Evolutionary conservation across 176 grass and related monocot genomes (phyloP).

Genomic region (Eremochloa ophiuroides): DNA sequence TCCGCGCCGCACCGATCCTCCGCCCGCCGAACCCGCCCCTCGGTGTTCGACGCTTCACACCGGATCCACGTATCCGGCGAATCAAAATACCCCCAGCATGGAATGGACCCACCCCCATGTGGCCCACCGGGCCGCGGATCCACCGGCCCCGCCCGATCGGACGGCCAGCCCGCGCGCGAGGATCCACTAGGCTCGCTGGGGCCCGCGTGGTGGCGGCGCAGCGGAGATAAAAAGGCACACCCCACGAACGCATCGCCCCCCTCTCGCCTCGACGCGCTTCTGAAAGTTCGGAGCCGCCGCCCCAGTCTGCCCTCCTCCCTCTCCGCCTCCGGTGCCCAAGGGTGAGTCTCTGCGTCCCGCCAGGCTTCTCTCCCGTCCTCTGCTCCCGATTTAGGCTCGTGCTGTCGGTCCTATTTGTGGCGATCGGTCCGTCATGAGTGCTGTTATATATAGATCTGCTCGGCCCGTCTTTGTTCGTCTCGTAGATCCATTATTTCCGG

Average conservation of each 20-base stretch:
- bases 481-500: background rate
- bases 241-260: conserved; percentile 11
- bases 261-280: conserved; percentile 10
- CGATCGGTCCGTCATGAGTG: background rate
- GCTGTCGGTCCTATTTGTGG: conserved; percentile 9
- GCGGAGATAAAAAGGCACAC: conserved; percentile 23
- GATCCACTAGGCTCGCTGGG: background rate
- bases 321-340: conserved; percentile 34
- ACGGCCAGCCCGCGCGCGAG: background rate
- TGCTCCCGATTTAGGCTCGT: background rate
- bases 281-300: conserved; percentile 42
- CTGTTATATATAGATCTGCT: conserved; percentile 41
- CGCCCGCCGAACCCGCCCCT: background rate
- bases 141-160: background rate
- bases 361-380: background rate
- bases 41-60: background rate
- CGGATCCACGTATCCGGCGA: background rate
- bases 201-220: background rate
- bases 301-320: background rate
- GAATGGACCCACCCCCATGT: background rate
- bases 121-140: conserved; percentile 21
- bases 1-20: background rate
- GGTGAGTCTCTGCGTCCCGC: conserved; percentile 24
- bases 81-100: conserved; percentile 1
- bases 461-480: background rate